Evolutionary conservation across 163 green algal genomes (phyloP).

Genomic region (Coccomyxa subellipsoidea): DNA sequence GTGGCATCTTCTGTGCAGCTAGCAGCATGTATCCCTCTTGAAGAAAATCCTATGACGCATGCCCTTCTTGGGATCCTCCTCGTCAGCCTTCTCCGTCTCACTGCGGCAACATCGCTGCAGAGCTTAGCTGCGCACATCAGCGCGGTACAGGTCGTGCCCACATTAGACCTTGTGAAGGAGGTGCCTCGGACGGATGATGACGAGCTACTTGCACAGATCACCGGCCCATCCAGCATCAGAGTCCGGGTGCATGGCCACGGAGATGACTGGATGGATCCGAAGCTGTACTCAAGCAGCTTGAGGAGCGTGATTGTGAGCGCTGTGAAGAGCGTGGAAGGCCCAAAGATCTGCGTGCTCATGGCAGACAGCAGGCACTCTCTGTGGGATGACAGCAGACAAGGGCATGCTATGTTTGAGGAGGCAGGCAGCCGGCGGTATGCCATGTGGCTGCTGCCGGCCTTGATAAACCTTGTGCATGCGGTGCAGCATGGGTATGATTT

Average conservation of each 20-base stretch:
- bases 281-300: background rate
- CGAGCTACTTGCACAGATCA: background rate
- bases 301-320: conserved; percentile 4
- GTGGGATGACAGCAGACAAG: background rate
- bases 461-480: background rate
- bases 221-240: background rate
- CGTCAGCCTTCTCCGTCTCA: background rate
- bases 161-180: background rate
- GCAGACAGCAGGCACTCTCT: background rate
- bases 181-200: background rate
- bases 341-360: background rate
- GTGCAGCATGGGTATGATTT: conserved; percentile 5
- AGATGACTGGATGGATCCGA: background rate
- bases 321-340: background rate
- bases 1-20: background rate
- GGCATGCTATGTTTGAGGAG: background rate
- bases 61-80: background rate
- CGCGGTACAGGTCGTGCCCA: background rate
- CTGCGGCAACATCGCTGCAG: background rate
- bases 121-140: background rate
- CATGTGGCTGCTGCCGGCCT: background rate
- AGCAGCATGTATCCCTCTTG: too few species aligned
- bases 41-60: background rate
- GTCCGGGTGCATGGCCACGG: background rate
- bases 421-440: background rate